Evolutionary conservation across 140 eudicot species (phyloP).

Genomic region (Stevia rebaudiana): DNA sequence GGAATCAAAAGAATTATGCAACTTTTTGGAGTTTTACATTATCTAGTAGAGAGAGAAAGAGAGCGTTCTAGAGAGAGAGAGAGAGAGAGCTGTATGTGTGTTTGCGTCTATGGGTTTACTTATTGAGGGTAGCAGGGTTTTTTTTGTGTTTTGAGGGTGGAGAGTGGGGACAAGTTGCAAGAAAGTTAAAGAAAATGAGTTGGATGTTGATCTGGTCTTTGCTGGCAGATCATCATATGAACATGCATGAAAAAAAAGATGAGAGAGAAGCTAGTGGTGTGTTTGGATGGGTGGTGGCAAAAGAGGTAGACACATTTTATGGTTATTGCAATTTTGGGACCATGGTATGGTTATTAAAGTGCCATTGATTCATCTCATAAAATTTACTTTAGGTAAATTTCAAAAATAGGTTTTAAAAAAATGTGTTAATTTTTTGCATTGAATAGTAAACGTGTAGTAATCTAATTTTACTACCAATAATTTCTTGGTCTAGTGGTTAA

Average conservation of each 20-base stretch:
- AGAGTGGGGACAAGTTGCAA: constrained; percentile 26
- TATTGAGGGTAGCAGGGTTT: constrained; percentile 9
- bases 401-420: too few relatives aligned
- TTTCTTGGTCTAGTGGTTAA: too few relatives aligned
- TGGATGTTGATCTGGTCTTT: constrained; percentile 37
- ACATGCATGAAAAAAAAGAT: constrained; percentile 25
- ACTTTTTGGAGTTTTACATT: constrained; percentile 53
- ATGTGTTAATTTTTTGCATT: too few relatives aligned
- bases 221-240: constrained; percentile 35
- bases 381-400: too few relatives aligned
- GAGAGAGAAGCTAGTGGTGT: not conserved
- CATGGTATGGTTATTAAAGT: not conserved
- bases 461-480: too few relatives aligned
- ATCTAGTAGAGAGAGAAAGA: constrained; percentile 34
- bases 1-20: constrained; percentile 16
- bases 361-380: too few relatives aligned
- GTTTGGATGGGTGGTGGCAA: constrained; percentile 9
- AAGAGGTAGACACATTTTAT: constrained; percentile 5
- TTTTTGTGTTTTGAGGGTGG: constrained; percentile 17
- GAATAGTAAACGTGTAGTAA: too few relatives aligned
- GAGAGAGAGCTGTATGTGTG: constrained; percentile 15
- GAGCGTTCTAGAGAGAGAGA: constrained; percentile 13
- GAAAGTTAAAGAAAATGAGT: constrained; percentile 32
- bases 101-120: not conserved
- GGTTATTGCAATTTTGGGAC: constrained; percentile 6